These are phyloP conservation scores for Aquilaria agallochum DNA, from an alignment of 441 rosid genomes.

Conservation along the genomic window DNA sequence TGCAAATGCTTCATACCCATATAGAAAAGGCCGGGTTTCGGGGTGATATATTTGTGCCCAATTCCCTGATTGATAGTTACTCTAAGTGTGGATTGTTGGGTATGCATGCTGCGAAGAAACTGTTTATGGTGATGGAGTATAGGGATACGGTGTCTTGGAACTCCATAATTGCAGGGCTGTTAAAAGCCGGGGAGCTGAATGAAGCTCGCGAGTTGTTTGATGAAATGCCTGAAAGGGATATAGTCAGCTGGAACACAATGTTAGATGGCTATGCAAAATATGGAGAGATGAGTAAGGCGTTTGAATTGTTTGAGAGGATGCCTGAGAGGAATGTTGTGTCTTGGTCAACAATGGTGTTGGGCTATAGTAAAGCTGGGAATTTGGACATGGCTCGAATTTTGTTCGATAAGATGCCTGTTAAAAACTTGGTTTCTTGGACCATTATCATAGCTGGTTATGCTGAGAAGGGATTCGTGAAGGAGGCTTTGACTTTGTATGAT, in stretches of 20 bases:
- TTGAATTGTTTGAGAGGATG: conserved; percentile 61
- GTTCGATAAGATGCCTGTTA: conserved; percentile 77
- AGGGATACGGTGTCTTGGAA: conserved; percentile 63
- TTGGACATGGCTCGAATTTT: conserved; percentile 73
- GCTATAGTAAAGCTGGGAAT: conserved; percentile 69
- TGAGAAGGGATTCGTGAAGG: conserved; percentile 52
- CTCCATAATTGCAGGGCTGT: conserved; percentile 44
- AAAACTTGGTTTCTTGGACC: conserved; percentile 81
- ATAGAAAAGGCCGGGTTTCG: conserved; percentile 51
- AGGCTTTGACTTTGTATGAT: conserved; percentile 50
- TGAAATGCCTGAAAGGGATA: conserved; percentile 66
- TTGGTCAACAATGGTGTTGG: conserved; percentile 82
- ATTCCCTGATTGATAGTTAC: conserved; percentile 56
- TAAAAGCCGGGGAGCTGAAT: conserved; percentile 35
- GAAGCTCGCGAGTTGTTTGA: conserved; percentile 65
- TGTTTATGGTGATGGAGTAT: conserved; percentile 37
- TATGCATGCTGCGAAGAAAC: conserved; percentile 37
- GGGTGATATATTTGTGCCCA: conserved; percentile 53
- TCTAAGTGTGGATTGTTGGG: conserved; percentile 50
- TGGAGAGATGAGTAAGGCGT: conserved; percentile 57
- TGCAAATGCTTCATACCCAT: conserved; percentile 60
- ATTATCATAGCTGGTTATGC: conserved; percentile 83
- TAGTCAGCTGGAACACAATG: conserved; percentile 73
- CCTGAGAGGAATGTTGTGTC: conserved; percentile 77
- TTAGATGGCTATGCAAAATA: conserved; percentile 75